These are phyloP conservation scores for Pseudomassariella vexata DNA, from an alignment of 2,329 filamentous ascomycete genomes.

Conservation along the genomic window DNA sequence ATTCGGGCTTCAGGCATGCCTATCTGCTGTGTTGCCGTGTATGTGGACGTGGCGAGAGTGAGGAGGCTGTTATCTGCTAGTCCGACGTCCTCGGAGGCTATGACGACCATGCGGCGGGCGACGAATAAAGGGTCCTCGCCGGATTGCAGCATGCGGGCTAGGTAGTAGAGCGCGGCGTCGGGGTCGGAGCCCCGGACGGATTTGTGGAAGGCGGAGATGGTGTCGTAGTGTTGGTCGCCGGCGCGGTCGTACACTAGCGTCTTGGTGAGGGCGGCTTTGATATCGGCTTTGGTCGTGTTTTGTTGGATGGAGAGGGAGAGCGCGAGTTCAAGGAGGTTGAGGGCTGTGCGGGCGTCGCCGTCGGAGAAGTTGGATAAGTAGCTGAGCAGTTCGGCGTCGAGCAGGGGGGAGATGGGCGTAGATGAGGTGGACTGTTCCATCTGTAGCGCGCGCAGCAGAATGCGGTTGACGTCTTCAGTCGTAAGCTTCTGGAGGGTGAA, in stretches of 20 bases:
- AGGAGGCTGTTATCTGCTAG: constrained; percentile 82
- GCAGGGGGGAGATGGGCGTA: constrained; percentile 44
- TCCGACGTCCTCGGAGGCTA: constrained; percentile 90
- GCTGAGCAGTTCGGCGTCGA: constrained; percentile 69
- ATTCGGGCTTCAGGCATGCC: constrained; percentile 94
- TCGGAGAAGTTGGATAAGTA: constrained; percentile 86
- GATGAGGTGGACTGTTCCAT: constrained; percentile 42
- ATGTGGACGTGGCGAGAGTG: constrained; percentile 76
- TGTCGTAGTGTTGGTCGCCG: constrained; percentile 96
- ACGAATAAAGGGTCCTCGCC: constrained; percentile 93
- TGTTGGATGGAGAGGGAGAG: constrained; percentile 66
- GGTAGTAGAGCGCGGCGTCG: constrained; percentile 88
- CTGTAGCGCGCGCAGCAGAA: constrained; percentile 69
- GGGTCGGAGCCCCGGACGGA: constrained; percentile 82
- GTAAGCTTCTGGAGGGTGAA: constrained; percentile 78
- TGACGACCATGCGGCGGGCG: constrained; percentile 86
- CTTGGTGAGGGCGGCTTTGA: constrained; percentile 81
- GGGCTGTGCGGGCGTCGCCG: constrained; percentile 85
- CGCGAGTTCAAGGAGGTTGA: constrained; percentile 88
- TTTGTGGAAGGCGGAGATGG: constrained; percentile 95
- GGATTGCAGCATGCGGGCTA: constrained; percentile 90
- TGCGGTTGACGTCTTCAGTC: constrained; percentile 64
- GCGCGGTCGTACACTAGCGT: constrained; percentile 92
- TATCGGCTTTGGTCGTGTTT: constrained; percentile 63
- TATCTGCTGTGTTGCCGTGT: constrained; percentile 84